phyloP scores from a whole-genome alignment of 371 early-diverging fungal species.

The Mucor plumbeus region DNA sequence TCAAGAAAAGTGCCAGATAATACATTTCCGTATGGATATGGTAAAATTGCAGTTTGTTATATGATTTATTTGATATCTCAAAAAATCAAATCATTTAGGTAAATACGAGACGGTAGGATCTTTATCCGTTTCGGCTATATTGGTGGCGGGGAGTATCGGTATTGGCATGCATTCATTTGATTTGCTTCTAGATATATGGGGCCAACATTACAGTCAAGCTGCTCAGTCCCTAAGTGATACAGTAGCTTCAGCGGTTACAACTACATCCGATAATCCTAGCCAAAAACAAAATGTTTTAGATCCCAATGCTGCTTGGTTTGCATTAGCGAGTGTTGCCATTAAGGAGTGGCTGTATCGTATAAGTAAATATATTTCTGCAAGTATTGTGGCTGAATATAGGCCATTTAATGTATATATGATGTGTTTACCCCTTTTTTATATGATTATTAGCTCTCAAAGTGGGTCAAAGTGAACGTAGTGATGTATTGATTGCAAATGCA shows the following conservation, averaged over 20 bases:
- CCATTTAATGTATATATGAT: not conserved
- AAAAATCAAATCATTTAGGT: slow-evolving; percentile 30
- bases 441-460: slow-evolving; percentile 47
- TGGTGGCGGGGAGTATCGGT: slow-evolving; percentile 62
- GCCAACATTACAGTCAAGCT: slow-evolving; percentile 12
- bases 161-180: slow-evolving; percentile 69
- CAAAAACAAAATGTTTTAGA: slow-evolving; percentile 34
- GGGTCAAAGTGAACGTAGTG: slow-evolving; percentile 58
- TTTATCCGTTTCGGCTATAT: slow-evolving; percentile 62
- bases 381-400: slow-evolving; percentile 4
- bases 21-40: slow-evolving; percentile 67
- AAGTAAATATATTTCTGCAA: slow-evolving; percentile 36
- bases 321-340: slow-evolving; percentile 57
- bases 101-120: slow-evolving; percentile 70
- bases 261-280: not conserved
- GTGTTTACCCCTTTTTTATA: not conserved
- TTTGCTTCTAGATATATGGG: slow-evolving; percentile 38
- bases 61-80: not conserved
- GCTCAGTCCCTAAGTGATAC: not conserved
- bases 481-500: slow-evolving; percentile 72
- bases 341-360: slow-evolving; percentile 68
- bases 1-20: slow-evolving; percentile 62
- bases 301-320: slow-evolving; percentile 74
- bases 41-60: slow-evolving; percentile 22
- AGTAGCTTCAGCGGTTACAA: not conserved